Evolutionary conservation across 169 alveolate species (phyloP), one percentile per base, ranked within the genome.

Genomic region (Eimeria praecox): DNA sequence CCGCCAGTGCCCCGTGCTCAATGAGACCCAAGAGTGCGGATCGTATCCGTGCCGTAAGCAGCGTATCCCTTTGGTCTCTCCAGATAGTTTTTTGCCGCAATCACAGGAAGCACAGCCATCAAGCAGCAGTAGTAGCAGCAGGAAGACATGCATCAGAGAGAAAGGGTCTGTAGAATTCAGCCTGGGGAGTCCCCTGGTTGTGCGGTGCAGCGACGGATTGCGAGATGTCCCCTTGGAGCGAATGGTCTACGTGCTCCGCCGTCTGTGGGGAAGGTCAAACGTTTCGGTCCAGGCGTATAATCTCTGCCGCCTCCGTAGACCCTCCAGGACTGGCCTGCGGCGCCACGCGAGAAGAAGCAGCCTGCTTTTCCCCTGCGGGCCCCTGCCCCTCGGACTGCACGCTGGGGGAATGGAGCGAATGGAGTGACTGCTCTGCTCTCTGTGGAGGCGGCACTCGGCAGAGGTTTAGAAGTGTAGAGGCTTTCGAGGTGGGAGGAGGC

Each of bases 401-500:
- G 89, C 94, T 97, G 71, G 90, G 96, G 24, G 83, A 78, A 18
- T 97, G 98, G 98, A 90, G 94, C 27, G 97, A 91, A 77, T 97
- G 98, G 98, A 73, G 93, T 22, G 89, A n/a, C n/a, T 97, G 98
- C 96, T 64, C 95, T 38, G 97, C 91, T 40, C 85, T 91, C 69
- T 97, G 98, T 69, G 97, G 95, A 40, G 92, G 90, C 40, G 96
- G 96, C 85, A 77, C 69, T 6, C 92, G 94, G 40, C 75, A 64
- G 96, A 33, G 95, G n/a, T 75, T 62, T 44, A 82, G 95, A 35
- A n/a, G 85, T 30, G 89, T 86, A 44, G 54, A 64, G 78, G 94
- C 89, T 2, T 77, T 77, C 20, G 95, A 46, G 35, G 42, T 92
- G 9, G 95, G 83, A 18, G 96, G 96, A 5, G 96, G 96, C 46